A percentile compares a stretch with the other conserved stretches of the same genome.
Evolutionary conservation across 805 yeast genomes (phyloP).

Genomic region (Nakazawaea siamensis): DNA sequence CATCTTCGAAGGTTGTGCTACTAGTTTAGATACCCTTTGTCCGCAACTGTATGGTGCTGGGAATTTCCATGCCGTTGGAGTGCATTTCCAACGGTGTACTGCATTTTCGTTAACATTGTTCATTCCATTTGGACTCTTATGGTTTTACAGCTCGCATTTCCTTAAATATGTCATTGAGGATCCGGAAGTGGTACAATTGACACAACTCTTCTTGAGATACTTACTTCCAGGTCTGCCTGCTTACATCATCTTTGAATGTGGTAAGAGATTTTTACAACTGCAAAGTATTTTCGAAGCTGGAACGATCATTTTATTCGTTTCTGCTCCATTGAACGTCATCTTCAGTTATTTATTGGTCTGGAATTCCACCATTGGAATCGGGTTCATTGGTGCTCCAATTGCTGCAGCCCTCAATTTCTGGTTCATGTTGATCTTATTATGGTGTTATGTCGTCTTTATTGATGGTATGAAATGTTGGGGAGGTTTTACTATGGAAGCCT

Average conservation of each 20-base stretch:
- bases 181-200: constrained; percentile 35
- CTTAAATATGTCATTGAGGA: constrained; percentile 39
- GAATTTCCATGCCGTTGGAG: constrained; percentile 55
- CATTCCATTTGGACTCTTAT: constrained; percentile 51
- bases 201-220: constrained; percentile 48
- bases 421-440: constrained; percentile 51
- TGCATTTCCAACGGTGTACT: constrained; percentile 60
- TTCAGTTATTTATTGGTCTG: constrained; percentile 63
- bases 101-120: constrained; percentile 49
- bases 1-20: constrained; percentile 67
- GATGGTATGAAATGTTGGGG: constrained; percentile 70
- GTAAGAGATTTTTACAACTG: constrained; percentile 66
- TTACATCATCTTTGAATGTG: constrained; percentile 60
- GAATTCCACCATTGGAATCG: constrained; percentile 52
- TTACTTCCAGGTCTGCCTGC: constrained; percentile 68
- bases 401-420: constrained; percentile 66
- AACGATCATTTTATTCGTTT: constrained; percentile 53
- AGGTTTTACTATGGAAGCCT: constrained; percentile 35
- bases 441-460: constrained; percentile 44
- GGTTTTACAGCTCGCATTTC: constrained; percentile 51
- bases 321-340: constrained; percentile 65
- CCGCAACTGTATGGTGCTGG: constrained; percentile 74
- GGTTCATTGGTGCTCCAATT: constrained; percentile 70
- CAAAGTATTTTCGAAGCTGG: constrained; percentile 80
- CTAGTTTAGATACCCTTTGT: constrained; percentile 70